phyloP scores from a whole-genome alignment of 352 stramenopile species.

The Phytophthora macrochlamydospora region DNA sequence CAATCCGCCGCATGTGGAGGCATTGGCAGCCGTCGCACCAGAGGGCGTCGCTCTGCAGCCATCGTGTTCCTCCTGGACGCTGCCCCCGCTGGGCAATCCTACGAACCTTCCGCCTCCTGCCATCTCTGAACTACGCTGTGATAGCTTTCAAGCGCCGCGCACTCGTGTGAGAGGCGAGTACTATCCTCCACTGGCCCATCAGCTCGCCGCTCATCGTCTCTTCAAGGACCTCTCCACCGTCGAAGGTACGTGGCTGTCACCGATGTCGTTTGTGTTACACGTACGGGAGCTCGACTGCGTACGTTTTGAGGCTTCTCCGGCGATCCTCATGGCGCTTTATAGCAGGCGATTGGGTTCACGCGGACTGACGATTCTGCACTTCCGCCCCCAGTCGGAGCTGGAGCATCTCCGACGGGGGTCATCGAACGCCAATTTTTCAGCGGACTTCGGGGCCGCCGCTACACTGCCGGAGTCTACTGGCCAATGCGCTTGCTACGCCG shows the following conservation, averaged over 20 bases:
- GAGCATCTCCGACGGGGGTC: slow-evolving; percentile 3
- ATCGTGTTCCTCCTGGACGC: no score
- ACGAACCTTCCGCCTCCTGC: background rate
- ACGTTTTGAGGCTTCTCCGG: background rate
- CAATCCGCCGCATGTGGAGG: no score
- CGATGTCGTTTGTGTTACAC: slow-evolving; percentile 12
- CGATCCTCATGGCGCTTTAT: slow-evolving; percentile 3
- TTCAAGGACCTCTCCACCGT: slow-evolving; percentile 3
- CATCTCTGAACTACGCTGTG: slow-evolving; percentile 4
- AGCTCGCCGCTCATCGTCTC: slow-evolving; percentile 3
- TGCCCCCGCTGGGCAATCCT: background rate
- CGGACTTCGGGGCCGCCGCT: background rate
- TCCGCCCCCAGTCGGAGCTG: background rate
- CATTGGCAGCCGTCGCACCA: no score
- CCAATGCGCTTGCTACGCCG: background rate
- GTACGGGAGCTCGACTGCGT: slow-evolving; percentile 3
- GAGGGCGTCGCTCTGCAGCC: no score
- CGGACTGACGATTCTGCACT: slow-evolving; percentile 3
- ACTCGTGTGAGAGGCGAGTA: slow-evolving; percentile 7
- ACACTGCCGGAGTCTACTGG: background rate
- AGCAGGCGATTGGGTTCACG: background rate
- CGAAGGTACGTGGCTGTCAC: slow-evolving; percentile 8
- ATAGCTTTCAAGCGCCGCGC: background rate
- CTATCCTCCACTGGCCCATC: slow-evolving; percentile 5
- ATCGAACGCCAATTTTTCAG: background rate